Evolutionary conservation across 2,329 filamentous ascomycete species (phyloP).

Genomic region (Fusarium chaquense): DNA sequence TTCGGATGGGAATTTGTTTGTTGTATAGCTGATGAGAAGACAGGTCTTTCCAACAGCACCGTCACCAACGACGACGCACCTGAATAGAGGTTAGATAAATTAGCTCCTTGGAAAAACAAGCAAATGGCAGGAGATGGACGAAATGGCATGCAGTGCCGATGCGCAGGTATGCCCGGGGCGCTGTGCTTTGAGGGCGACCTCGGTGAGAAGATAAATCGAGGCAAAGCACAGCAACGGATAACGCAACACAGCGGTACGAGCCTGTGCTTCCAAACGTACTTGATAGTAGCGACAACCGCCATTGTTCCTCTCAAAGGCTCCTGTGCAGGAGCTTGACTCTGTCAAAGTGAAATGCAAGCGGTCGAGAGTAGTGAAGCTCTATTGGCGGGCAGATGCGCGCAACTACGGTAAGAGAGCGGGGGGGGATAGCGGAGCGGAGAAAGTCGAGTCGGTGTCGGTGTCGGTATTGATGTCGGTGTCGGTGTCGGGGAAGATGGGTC

Average conservation of each 20-base stretch:
- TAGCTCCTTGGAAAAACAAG: constrained; percentile 27
- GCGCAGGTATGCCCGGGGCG: constrained; percentile 25
- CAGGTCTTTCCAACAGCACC: constrained; percentile 99
- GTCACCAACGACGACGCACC: constrained; percentile 98
- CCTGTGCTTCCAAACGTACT: constrained; percentile 59
- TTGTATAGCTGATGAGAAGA: constrained; percentile 98
- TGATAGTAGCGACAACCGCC: constrained; percentile 74
- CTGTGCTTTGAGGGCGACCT: constrained; percentile 5
- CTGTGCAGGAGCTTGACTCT: constrained; percentile 53
- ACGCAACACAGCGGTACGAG: constrained; percentile 21
- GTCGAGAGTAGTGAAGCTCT: constrained; percentile 43
- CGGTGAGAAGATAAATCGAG: constrained; percentile 13
- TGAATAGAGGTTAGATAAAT: constrained; percentile 55
- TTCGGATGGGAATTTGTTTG: constrained; percentile 99
- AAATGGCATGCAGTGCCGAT: constrained; percentile 26
- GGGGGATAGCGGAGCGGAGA: constrained; percentile 33
- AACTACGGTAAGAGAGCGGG: constrained; percentile 39
- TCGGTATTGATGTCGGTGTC: constrained; percentile 11
- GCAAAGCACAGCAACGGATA: background rate
- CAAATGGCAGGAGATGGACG: constrained; percentile 3
- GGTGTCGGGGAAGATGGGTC: constrained; percentile 8
- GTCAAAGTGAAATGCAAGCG: constrained; percentile 39
- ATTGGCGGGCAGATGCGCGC: constrained; percentile 43
- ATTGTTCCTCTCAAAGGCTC: constrained; percentile 58
- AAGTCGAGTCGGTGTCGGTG: constrained; percentile 24